Percentiles rank a stretch among this genome's conserved stretches.
phyloP scores from a whole-genome alignment of 192 early-diverging fungal species.

The Gaertneriomyces semiglobifer region DNA sequence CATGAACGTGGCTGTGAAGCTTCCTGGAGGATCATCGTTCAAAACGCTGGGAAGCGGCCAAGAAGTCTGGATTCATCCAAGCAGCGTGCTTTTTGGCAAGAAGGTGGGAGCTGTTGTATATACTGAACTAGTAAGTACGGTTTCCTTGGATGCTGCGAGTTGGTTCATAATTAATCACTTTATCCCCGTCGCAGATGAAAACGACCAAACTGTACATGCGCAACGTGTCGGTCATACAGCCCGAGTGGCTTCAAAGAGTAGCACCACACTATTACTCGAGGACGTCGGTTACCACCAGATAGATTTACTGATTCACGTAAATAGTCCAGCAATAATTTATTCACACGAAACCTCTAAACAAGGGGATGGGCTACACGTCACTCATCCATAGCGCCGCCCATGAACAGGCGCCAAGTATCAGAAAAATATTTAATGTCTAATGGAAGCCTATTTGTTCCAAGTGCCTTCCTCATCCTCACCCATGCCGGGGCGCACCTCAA shows the following conservation, averaged over 20 bases:
- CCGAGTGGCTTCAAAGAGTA: constrained; percentile 74
- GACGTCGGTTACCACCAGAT: not conserved
- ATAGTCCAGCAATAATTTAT: not conserved
- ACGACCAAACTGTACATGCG: constrained; percentile 89
- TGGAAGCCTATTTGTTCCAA: too few relatives aligned
- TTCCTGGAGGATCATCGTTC: constrained; percentile 80
- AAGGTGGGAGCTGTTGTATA: constrained; percentile 79
- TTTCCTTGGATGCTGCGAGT: not conserved
- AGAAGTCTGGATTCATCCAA: constrained; percentile 84
- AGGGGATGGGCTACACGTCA: too few relatives aligned
- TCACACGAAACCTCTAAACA: not conserved
- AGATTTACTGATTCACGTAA: constrained; percentile 1
- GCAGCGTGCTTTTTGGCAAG: constrained; percentile 77
- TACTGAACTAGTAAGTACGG: constrained; percentile 69
- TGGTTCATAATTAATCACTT: not conserved
- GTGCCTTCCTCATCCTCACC: too few relatives aligned
- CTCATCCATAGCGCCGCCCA: too few relatives aligned
- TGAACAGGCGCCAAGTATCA: too few relatives aligned
- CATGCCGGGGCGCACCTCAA: constrained; percentile 1
- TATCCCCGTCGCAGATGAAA: constrained; percentile 47
- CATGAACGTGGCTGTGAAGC: constrained; percentile 79
- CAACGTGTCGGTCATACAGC: constrained; percentile 74
- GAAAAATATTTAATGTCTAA: too few relatives aligned
- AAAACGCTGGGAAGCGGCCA: constrained; percentile 62
- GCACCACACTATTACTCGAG: constrained; percentile 69